These are phyloP conservation scores for Persicaria tinctoria DNA, from an alignment of 148 eudicot species.

Conservation along the genomic window DNA sequence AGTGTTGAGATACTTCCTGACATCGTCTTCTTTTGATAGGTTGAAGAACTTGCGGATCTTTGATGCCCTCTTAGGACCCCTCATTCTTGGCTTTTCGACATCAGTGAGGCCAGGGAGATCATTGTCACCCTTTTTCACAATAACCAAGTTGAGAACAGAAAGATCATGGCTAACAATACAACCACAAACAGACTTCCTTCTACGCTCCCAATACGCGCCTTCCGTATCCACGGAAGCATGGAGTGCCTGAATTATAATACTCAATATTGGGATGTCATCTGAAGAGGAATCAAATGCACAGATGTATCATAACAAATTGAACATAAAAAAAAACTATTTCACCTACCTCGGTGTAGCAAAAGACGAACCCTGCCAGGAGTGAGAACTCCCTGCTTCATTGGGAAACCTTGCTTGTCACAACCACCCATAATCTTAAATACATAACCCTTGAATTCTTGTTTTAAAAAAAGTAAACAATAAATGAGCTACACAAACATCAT, in stretches of 20 bases:
- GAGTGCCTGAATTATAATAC: conserved; percentile 39
- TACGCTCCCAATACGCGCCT: conserved; percentile 73
- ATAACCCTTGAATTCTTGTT: conserved; percentile 65
- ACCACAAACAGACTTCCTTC: conserved; percentile 83
- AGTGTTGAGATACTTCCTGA: conserved; percentile 77
- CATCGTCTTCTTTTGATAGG: conserved; percentile 84
- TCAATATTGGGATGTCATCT: no score
- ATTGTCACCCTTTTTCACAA: conserved; percentile 84
- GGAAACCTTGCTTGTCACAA: conserved; percentile 78
- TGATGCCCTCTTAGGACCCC: conserved; percentile 93
- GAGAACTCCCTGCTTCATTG: conserved; percentile 81
- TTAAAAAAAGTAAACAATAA: neutral
- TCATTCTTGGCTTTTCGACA: conserved; percentile 87
- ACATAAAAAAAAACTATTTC: neutral
- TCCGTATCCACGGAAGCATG: conserved; percentile 80
- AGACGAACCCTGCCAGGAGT: conserved; percentile 74
- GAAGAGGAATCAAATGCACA: no score
- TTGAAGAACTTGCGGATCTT: conserved; percentile 87
- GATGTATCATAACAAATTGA: no score
- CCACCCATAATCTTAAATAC: conserved; percentile 75
- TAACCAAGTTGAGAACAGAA: conserved; percentile 78
- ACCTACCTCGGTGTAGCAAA: conserved; percentile 52
- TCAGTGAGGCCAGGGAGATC: conserved; percentile 85
- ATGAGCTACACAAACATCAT: neutral
- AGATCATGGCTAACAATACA: conserved; percentile 84